phyloP scores from a whole-genome alignment of 2,329 filamentous ascomycete species.

The Zasmidium citrigriseum region DNA sequence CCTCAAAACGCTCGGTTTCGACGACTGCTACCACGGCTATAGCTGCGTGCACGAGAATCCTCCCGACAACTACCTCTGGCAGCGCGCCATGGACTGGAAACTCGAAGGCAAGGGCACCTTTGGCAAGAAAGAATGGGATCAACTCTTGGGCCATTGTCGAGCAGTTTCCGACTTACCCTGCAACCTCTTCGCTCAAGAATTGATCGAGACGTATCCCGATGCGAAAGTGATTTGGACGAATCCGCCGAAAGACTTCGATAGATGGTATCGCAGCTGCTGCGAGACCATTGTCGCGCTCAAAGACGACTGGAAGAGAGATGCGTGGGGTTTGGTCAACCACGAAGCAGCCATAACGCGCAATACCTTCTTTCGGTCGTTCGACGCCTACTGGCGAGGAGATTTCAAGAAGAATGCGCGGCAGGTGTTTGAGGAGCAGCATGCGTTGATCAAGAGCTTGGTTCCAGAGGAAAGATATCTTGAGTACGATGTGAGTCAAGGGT shows the following conservation, averaged over 20 bases:
- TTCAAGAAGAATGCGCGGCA: neutral
- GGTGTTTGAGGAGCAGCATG: neutral
- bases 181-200: neutral
- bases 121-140: neutral
- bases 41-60: neutral
- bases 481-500: neutral
- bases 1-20: neutral
- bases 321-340: constrained; percentile 3
- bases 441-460: neutral
- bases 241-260: neutral
- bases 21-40: neutral
- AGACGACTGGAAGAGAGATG: constrained; percentile 13
- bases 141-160: neutral
- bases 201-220: neutral
- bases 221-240: neutral
- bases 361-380: constrained; percentile 5
- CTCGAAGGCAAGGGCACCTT: neutral
- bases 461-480: neutral
- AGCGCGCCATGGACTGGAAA: neutral
- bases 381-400: constrained; percentile 3
- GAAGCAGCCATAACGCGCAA: neutral
- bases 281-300: neutral
- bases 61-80: neutral
- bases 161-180: neutral
- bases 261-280: neutral